phyloP scores from a whole-genome alignment of 2,329 filamentous ascomycete species.

The Phyllachora maydis region DNA sequence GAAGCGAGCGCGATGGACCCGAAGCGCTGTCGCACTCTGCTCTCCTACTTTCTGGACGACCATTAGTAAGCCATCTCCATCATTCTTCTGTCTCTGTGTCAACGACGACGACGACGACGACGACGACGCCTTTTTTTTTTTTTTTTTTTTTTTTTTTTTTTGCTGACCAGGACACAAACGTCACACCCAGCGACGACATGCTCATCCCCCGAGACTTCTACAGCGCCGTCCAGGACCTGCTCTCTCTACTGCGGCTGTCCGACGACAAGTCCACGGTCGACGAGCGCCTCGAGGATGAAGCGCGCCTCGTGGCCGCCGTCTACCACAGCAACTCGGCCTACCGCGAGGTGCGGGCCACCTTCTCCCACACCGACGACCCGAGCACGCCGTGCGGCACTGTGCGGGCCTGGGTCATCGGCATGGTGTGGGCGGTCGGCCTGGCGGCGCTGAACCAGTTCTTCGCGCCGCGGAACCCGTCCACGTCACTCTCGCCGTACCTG shows the following conservation, averaged over 20 bases:
- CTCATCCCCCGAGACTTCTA: background rate
- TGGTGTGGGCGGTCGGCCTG: conserved; percentile 60
- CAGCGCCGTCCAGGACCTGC: background rate
- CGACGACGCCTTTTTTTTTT: too few species aligned
- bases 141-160: too few species aligned
- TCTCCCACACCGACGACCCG: conserved; percentile 54
- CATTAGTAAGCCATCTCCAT: conserved; percentile 2
- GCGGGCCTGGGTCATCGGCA: conserved; percentile 70
- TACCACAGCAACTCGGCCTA: conserved; percentile 54
- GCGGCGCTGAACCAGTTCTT: conserved; percentile 79
- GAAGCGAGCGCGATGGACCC: background rate
- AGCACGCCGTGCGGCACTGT: conserved; percentile 70
- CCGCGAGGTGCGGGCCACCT: conserved; percentile 60
- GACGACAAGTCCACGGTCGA: background rate
- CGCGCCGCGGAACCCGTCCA: conserved; percentile 74
- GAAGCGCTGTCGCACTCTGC: background rate
- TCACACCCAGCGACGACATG: background rate
- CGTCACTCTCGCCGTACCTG: conserved; percentile 77
- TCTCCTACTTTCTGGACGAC: conserved; percentile 10
- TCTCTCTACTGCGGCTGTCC: background rate
- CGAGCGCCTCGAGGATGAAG: background rate
- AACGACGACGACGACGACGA: conserved; percentile 14
- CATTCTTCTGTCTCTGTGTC: conserved; percentile 8
- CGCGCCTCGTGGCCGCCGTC: conserved; percentile 12
- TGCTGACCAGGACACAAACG: too few species aligned